Evolutionary conservation across 768 basidiomycete genomes (phyloP), one percentile per base, ranked within the genome.

Genomic region (Hygrocybe coccinea): DNA sequence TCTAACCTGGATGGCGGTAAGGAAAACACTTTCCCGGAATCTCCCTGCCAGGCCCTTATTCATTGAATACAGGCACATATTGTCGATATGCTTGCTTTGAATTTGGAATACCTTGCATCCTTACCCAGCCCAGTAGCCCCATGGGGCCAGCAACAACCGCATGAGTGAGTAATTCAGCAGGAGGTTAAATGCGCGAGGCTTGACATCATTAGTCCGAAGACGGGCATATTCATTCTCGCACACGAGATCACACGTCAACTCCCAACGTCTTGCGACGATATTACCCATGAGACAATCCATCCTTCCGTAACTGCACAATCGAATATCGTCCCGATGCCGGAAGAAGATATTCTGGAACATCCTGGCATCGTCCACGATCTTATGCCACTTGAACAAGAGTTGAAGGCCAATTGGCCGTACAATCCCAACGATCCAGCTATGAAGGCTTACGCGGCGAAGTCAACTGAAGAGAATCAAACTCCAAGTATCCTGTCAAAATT

Each of bases 1-100:
- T 11, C 69, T 89, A 49, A 67, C 69, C 39, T 86, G 84, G 85
- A 85, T 86, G 82, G 75, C 74, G 52, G 83, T 85, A 61, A n/a
- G 4, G 36, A 19, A 36, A 45, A 21, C 1, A 12, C 25, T 34
- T 25, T 52, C 48, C 39, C 39, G 15, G 8, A 24, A 14, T 37
- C 36, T 14, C 22, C 49, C 22, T 25, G n/a, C n/a, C n/a, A n/a
- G 5, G 12, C 15, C 17, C 34, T 22, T 19, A 34, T 29, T n/a
- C n/a, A 29, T 8, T 25, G 34, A 11, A 24, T 19, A 10, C 57
- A 86, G 85, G 79, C 83, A 3, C 79, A 86, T 56, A 68, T 88
- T 29, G 74, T 69, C 36, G 73, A 79, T 46, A 77, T 82, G 14
- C 66, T 89, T 34, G 79, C 79, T 2, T 63, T 88, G 50, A 83